Base-by-base conservation (phyloP, 2,329 filamentous ascomycete species). In the Gaeumannomyces tritici region DNA sequence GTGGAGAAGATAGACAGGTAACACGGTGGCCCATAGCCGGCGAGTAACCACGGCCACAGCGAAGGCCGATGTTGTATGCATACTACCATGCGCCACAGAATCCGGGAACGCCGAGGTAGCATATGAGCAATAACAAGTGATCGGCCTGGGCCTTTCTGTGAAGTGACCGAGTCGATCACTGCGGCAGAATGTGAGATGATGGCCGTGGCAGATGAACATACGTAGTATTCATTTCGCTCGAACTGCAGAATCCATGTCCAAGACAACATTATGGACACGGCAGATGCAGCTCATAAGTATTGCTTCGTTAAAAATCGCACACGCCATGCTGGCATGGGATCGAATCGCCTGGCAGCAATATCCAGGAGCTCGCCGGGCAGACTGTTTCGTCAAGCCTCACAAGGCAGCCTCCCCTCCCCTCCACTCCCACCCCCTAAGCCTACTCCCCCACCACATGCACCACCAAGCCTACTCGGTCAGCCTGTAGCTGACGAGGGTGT, bases 401-500 rank as follows among this genome's bases (percentile, higher is more conserved):
- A 42, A 42, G 35, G 35, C 7, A 18, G 35, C 15, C 13, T 15
- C 13, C 35, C 13, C 35, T 51, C 42, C 24, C 21, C n/a, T 8
- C 4, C 42, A 18, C 24, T 24, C 4, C 4, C 42, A 6, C 13
- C 42, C 24, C 60, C 47, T n/a, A n/a, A n/a, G n/a, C n/a, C n/a
- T n/a, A n/a, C n/a, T n/a, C n/a, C n/a, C n/a, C n/a, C n/a, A n/a
- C n/a, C n/a, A n/a, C n/a, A n/a, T n/a, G n/a, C n/a, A n/a, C n/a
- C n/a, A n/a, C n/a, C n/a, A n/a, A 2, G 31, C 6, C 60, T 61
- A 75, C 64, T 83, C 76, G 3, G 73, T 74, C 66, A 88, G 73
- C 70, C 91, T 85, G 75, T 99, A 99, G 78, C 92, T 97, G 62
- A 99, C 95, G 67, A 98, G 77, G 0, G 95, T 99, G 72, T 97